Evolutionary conservation across 768 basidiomycete genomes (phyloP), one percentile per base, ranked within the genome.

Genomic region (Tricholoma matsutake): DNA sequence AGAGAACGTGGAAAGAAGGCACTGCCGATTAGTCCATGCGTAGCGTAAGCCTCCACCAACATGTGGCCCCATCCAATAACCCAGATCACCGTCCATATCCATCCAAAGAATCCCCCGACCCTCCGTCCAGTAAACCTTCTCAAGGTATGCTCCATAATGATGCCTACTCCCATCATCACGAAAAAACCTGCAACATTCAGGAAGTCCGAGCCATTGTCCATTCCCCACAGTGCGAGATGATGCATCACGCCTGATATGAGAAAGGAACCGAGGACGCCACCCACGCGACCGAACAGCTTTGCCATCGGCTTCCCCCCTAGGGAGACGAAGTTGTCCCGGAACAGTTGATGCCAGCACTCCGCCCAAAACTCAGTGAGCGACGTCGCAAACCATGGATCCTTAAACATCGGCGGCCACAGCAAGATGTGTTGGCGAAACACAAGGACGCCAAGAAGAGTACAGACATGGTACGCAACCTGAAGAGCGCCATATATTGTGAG

Each of bases 311-410:
- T 74, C 9, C 74, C 74, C 11, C 86, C 87, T n/a, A 84, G 62
- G 11, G 68, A 71, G 43, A 87, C 71, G 65, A 90, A 89, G 37
- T 71, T 66, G 47, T 85, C 80, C 9, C 87, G 80, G 66, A 88
- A 86, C 5, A 84, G 61, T 65, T 89, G 87, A 64, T 91, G 89
- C 89, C 89, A 91, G n/a, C 81, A 73, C 58, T 62, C 69, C 3
- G 80, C 76, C 89, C 89, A 91, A 59, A 87, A 83, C 22, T 85
- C 80, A 37, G 74, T 69, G n/a, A 91, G 71, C 4, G 86, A 88
- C 3, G 83, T 83, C 0, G 84, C 69, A 9, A 68, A 43, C 81
- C 82, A 89, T 3, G 89, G 89, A 6, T 72, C 55, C 57, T 82
- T 74, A 69, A 88, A 88, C 22, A 85, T 61, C 1, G 86, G 88